Evolutionary conservation across 805 yeast genomes (phyloP).

Genomic region (Metschnikowia santaceciliae): DNA sequence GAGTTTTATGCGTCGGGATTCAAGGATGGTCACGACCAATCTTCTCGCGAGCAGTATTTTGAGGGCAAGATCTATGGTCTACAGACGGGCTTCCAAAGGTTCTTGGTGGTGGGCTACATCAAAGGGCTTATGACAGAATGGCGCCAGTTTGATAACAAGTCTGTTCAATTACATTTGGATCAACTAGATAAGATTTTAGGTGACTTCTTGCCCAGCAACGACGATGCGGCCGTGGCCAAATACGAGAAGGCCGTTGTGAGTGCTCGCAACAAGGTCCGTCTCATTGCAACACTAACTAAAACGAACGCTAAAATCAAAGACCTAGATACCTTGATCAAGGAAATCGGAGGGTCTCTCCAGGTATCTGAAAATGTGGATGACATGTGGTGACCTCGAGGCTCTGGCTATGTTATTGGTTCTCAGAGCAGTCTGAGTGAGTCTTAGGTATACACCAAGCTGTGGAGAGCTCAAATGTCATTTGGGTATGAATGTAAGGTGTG

Average conservation of each 20-base stretch:
- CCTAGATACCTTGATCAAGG: constrained; percentile 31
- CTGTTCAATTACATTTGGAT: constrained; percentile 22
- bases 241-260: constrained; percentile 50
- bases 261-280: constrained; percentile 60
- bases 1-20: constrained; percentile 64
- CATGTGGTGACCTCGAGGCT: constrained; percentile 32
- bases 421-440: neutral
- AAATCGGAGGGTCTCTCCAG: constrained; percentile 36
- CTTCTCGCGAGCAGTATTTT: constrained; percentile 51
- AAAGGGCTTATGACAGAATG: constrained; percentile 45
- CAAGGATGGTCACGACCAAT: constrained; percentile 63
- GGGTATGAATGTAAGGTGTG: no score
- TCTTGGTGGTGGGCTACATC: constrained; percentile 65
- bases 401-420: neutral
- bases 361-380: constrained; percentile 37
- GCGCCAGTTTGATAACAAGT: constrained; percentile 15
- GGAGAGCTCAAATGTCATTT: neutral
- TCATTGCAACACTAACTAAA: constrained; percentile 39
- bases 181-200: constrained; percentile 26
- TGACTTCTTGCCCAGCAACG: constrained; percentile 32
- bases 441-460: neutral
- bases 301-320: constrained; percentile 22
- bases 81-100: constrained; percentile 73
- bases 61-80: constrained; percentile 87
- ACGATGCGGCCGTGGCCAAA: constrained; percentile 51